A percentile compares a stretch with the other conserved stretches of the same genome.
Conservation (phyloP, 768 basidiomycete species). For the Holtermannia corniformis region DNA sequence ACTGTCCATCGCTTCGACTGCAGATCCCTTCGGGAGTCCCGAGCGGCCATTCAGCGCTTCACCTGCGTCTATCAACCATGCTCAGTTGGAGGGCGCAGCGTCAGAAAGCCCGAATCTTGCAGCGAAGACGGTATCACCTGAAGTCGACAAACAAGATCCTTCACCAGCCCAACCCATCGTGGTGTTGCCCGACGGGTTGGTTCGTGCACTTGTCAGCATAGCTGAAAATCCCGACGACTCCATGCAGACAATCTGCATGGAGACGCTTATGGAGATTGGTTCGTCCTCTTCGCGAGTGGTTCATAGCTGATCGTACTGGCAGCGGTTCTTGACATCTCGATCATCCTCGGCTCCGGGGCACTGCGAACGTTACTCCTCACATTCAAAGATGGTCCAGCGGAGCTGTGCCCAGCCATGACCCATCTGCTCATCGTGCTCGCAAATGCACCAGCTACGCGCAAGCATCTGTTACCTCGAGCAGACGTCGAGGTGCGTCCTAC, state of each 20-base stretch:
- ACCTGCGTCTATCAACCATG: slow-evolving; percentile 35
- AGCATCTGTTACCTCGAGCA: slow-evolving; percentile 64
- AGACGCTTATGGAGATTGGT: slow-evolving; percentile 87
- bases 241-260: slow-evolving; percentile 67
- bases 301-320: slow-evolving; percentile 7
- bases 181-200: slow-evolving; percentile 30
- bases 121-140: no score
- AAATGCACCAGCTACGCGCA: slow-evolving; percentile 73
- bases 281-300: slow-evolving; percentile 32
- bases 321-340: slow-evolving; percentile 83
- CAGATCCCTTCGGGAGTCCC: slow-evolving; percentile 6
- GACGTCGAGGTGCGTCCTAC: slow-evolving; percentile 70
- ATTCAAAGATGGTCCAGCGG: slow-evolving; percentile 76
- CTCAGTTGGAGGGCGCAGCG: slow-evolving; percentile 20
- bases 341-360: slow-evolving; percentile 70
- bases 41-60: slow-evolving; percentile 46
- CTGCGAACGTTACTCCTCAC: slow-evolving; percentile 76
- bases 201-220: slow-evolving; percentile 83
- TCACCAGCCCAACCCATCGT: no score
- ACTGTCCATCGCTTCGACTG: slow-evolving; percentile 2
- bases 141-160: no score
- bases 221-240: slow-evolving; percentile 89
- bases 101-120: no score
- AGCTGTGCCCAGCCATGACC: slow-evolving; percentile 67
- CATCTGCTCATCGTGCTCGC: slow-evolving; percentile 71